Evolutionary conservation across 495 filamentous ascomycete species (phyloP).

Genomic region (Penicillium daleae): DNA sequence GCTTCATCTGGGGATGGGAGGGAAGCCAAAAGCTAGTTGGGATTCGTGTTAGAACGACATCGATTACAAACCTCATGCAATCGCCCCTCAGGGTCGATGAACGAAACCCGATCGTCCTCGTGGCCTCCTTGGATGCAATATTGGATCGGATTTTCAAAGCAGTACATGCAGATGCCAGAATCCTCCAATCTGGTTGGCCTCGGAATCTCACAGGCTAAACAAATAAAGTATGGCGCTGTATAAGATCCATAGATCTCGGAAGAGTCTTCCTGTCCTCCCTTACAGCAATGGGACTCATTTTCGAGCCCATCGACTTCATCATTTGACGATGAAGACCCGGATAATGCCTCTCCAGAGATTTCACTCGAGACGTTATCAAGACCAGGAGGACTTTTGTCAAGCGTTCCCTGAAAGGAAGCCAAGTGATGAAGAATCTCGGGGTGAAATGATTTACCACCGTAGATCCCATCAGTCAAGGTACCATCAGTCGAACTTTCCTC

Average conservation of each 20-base stretch:
- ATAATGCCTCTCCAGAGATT: too few relatives aligned
- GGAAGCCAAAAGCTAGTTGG: too few relatives aligned
- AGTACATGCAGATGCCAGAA: slow-evolving; percentile 10
- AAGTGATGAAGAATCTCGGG: too few relatives aligned
- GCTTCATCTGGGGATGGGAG: neutral
- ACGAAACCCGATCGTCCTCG: neutral
- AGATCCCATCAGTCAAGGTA: too few relatives aligned
- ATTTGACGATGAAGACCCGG: too few relatives aligned
- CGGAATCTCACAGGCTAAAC: neutral
- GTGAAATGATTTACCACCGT: too few relatives aligned
- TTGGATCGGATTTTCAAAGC: slow-evolving; percentile 1
- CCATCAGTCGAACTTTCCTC: too few relatives aligned
- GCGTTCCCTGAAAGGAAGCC: too few relatives aligned
- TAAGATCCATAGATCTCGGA: neutral
- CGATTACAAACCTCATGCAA: slow-evolving; percentile 2
- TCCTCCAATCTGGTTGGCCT: neutral
- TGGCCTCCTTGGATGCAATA: slow-evolving; percentile 11
- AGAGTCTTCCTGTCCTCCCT: neutral
- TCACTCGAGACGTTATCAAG: too few relatives aligned
- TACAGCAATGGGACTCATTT: neutral
- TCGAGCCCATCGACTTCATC: too few relatives aligned
- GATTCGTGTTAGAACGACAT: slow-evolving; percentile 1
- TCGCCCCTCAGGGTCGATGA: neutral
- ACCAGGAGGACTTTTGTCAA: too few relatives aligned
- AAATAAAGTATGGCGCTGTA: neutral